phyloP scores from a whole-genome alignment of 2,329 filamentous ascomycete species.

The Claviceps capensis region DNA sequence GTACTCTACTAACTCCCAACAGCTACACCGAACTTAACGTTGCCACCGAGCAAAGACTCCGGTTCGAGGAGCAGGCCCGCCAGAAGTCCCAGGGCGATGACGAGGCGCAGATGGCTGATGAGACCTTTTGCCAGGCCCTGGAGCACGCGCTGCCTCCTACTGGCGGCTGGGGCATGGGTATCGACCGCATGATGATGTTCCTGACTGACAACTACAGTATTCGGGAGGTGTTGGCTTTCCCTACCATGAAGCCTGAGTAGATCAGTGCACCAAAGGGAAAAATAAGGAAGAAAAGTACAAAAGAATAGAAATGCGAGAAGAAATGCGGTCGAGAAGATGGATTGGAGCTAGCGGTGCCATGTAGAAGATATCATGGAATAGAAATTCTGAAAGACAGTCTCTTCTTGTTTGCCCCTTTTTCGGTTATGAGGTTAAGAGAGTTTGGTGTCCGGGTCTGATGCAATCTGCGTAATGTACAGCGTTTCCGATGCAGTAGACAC shows the following conservation, averaged over 20 bases:
- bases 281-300: constrained; percentile 7
- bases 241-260: constrained; percentile 69
- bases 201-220: constrained; percentile 87
- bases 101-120: constrained; percentile 89
- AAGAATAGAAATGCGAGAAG: neutral
- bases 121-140: constrained; percentile 83
- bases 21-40: constrained; percentile 84
- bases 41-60: constrained; percentile 81
- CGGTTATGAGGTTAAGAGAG: no score
- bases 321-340: neutral
- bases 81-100: constrained; percentile 97
- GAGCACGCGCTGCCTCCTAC: constrained; percentile 90
- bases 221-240: constrained; percentile 91
- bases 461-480: no score
- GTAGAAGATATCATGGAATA: no score
- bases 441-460: no score
- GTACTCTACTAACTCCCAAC: neutral
- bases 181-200: constrained; percentile 91
- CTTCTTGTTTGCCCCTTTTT: no score
- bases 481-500: no score
- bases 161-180: constrained; percentile 92
- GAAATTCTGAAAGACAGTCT: no score
- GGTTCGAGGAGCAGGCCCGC: constrained; percentile 77
- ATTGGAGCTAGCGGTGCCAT: no score
- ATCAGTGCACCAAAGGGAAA: constrained; percentile 8